These are phyloP conservation scores for Salvia hispanica DNA, from an alignment of 257 asterid genomes.

Conservation along the genomic window DNA sequence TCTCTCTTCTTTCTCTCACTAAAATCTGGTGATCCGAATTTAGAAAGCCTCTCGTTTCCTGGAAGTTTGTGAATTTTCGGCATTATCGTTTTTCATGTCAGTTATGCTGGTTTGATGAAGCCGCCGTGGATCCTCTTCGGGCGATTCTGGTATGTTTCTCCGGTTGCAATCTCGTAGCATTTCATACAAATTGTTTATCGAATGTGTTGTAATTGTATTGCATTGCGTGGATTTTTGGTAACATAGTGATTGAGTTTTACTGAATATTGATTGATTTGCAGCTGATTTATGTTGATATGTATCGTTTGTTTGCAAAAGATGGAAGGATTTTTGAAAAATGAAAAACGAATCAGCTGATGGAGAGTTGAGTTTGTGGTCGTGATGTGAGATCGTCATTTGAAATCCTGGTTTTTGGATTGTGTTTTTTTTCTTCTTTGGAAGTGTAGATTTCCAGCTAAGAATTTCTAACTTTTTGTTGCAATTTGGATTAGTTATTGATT, in stretches of 20 bases:
- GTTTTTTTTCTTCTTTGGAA: background rate
- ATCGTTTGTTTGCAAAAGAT: conserved; percentile 13
- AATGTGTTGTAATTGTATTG: background rate
- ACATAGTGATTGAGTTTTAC: background rate
- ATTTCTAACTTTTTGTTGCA: background rate
- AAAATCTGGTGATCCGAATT: conserved; percentile 38
- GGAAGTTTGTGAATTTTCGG: conserved; percentile 13
- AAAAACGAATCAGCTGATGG: conserved; percentile 11
- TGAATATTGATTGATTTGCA: background rate
- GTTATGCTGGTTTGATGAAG: conserved; percentile 45
- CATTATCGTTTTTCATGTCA: background rate
- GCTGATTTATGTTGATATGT: conserved; percentile 7
- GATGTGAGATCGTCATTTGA: conserved; percentile 7
- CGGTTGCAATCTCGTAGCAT: conserved; percentile 28
- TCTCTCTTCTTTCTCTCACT: conserved; percentile 23
- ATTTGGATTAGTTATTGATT: conserved; percentile 27
- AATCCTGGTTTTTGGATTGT: conserved; percentile 14
- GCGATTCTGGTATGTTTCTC: conserved; percentile 45
- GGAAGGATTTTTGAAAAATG: background rate
- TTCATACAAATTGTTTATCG: background rate
- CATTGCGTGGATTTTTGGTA: too few relatives aligned
- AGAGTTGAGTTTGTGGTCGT: background rate
- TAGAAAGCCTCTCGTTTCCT: conserved; percentile 3
- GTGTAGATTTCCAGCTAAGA: conserved; percentile 10
- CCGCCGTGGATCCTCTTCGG: conserved; percentile 54